These are phyloP conservation scores for Hericium erinaceus DNA, from an alignment of 768 basidiomycete genomes.

Conservation along the genomic window DNA sequence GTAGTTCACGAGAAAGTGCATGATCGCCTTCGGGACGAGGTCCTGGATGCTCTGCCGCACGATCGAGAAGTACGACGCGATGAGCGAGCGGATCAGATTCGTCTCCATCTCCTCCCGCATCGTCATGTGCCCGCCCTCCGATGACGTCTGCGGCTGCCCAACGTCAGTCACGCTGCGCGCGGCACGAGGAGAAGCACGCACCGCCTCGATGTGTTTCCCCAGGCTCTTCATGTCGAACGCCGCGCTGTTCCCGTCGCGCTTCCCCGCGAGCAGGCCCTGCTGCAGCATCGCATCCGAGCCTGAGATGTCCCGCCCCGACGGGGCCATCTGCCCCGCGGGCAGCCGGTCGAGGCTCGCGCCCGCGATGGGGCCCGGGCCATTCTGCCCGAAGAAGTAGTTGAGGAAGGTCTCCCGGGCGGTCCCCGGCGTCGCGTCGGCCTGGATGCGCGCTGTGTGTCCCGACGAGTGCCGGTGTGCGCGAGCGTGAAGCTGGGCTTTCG, in stretches of 20 bases:
- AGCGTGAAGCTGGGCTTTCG: constrained; percentile 12
- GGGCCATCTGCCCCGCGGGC: constrained; percentile 24
- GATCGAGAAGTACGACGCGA: constrained; percentile 92
- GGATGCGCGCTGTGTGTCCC: not conserved
- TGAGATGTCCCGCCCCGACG: constrained; percentile 58
- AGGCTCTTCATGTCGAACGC: constrained; percentile 99
- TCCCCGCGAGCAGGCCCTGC: constrained; percentile 58
- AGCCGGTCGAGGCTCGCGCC: constrained; percentile 40
- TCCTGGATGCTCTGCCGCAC: constrained; percentile 96
- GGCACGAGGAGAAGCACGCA: constrained; percentile 34
- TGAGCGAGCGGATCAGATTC: constrained; percentile 85
- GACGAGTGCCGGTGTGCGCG: constrained; percentile 4
- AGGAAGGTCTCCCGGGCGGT: constrained; percentile 85
- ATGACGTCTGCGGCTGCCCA: constrained; percentile 31
- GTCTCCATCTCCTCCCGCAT: constrained; percentile 96
- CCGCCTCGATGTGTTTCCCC: constrained; percentile 95
- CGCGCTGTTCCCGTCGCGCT: constrained; percentile 68
- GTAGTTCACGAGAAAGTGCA: constrained; percentile 96
- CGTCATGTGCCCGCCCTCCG: constrained; percentile 56
- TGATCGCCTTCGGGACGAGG: constrained; percentile 93
- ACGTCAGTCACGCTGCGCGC: not conserved
- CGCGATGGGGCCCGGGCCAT: constrained; percentile 65
- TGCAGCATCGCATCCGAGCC: constrained; percentile 40
- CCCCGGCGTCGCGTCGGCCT: constrained; percentile 28
- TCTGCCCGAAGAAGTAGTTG: constrained; percentile 96